Base-by-base conservation (phyloP, 768 basidiomycete species). In the Lactarius trivialis region DNA sequence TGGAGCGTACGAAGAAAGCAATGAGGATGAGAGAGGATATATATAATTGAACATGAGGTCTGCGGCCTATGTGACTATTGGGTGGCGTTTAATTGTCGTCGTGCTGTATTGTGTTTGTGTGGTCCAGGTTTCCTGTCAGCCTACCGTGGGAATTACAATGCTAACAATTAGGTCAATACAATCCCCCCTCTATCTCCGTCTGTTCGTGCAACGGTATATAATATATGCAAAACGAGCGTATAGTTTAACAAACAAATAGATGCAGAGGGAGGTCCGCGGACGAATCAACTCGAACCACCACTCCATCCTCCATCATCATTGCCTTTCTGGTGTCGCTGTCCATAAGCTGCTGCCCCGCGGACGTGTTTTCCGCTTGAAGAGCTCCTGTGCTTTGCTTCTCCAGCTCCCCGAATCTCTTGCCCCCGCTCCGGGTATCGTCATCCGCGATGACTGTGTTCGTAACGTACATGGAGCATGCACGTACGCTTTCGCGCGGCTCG, bases 301-400 rank as follows among this genome's bases (percentile, higher is more conserved):
- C 6, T 30, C 30, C 30, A 30, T 30, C 30, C 6, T 30, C 1
- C 24, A 56, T 50, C 39, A 59, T 14, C 9, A 41, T 12, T 59
- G 30, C 30, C 55, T 43, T 2, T 21, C 8, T 32, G 57, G 30
- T n/a, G 58, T 34, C 33, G 50, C 30, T 5, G 58, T 21, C 62
- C 63, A 55, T 1, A 51, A n/a, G 26, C 54, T 24, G 17, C 28
- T 43, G 12, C 58, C 17, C 0, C 54, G 45, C 14, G 37, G 39
- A 14, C 36, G 53, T 17, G 32, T 30, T 24, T 60, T 64, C 33
- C 58, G 58, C 39, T 30, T 56, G 54, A 64, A 64, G 7, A 64
- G 49, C 6, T 64, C 58, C 1, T 54, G 58, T 0, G 63, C 63
- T 21, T 43, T 64, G 49, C 58, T 64, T 51, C 37, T 64, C 63